Percentiles rank a stretch among this genome's conserved stretches.
Conservation (phyloP, 148 eudicot genomes). For the Polygonum aviculare region DNA sequence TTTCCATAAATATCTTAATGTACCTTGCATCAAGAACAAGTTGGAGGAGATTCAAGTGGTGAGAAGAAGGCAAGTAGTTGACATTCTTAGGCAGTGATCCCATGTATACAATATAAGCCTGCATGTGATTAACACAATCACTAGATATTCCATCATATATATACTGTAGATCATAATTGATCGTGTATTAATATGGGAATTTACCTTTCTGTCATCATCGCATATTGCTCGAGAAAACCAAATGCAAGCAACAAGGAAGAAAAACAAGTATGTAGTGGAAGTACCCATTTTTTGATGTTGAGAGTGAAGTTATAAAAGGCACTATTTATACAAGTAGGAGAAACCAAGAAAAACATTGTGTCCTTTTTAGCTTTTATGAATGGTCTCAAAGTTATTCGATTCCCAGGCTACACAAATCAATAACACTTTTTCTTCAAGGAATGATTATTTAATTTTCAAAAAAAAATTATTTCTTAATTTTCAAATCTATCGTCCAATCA, state of each 20-base stretch:
- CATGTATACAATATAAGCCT: slow-evolving; percentile 36
- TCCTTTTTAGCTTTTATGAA: not conserved
- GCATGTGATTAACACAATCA: not conserved
- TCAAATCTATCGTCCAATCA: too few relatives aligned
- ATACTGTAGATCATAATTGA: not conserved
- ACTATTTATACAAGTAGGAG: not conserved
- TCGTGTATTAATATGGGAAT: not conserved
- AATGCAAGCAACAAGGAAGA: not conserved
- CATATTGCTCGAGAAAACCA: not conserved
- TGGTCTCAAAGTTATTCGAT: not conserved
- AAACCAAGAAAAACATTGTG: too few relatives aligned
- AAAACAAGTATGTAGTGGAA: not conserved
- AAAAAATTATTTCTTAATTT: too few relatives aligned
- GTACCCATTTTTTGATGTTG: not conserved
- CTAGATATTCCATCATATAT: not conserved
- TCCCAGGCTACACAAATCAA: too few relatives aligned
- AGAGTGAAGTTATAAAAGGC: not conserved
- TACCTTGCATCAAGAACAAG: slow-evolving; percentile 21
- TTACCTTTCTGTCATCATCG: slow-evolving; percentile 5
- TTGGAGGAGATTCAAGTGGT: slow-evolving; percentile 24
- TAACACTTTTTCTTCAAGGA: too few relatives aligned
- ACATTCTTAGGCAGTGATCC: slow-evolving; percentile 18
- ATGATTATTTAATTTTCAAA: too few relatives aligned
- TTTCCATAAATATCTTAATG: too few relatives aligned
- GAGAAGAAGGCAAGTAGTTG: slow-evolving; percentile 16